Evolutionary conservation across 1,139 yeast genomes (phyloP).

Genomic region (Blastobotrys illinoisensis): DNA sequence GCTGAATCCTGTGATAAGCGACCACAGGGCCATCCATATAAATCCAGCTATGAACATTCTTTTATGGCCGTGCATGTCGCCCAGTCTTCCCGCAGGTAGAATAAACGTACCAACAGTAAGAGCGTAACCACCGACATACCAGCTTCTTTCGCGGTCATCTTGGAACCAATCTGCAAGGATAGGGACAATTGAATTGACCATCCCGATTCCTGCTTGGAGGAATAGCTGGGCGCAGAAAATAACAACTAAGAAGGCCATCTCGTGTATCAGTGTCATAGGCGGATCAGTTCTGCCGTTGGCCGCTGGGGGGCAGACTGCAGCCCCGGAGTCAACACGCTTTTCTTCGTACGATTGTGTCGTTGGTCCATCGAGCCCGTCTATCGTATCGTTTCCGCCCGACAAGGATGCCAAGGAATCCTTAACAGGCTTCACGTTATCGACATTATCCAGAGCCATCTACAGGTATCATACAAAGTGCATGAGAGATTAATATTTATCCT

Average conservation of each 20-base stretch:
- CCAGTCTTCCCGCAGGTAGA: constrained; percentile 53
- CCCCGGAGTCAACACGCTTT: constrained; percentile 7
- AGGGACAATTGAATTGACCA: constrained; percentile 39
- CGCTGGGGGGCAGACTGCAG: background rate
- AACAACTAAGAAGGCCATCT: constrained; percentile 28
- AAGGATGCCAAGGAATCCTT: background rate
- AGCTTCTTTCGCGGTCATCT: constrained; percentile 41
- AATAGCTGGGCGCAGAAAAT: constrained; percentile 43
- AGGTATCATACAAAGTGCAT: background rate
- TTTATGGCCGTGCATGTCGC: constrained; percentile 60
- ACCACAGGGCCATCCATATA: constrained; percentile 43
- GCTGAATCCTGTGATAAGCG: constrained; percentile 47
- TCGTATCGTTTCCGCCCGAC: background rate
- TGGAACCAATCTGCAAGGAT: constrained; percentile 39
- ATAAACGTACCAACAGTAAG: constrained; percentile 60
- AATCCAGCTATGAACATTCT: constrained; percentile 44
- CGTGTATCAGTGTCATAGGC: constrained; percentile 7
- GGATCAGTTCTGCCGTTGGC: background rate
- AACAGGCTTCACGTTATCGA: background rate
- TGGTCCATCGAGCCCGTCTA: background rate
- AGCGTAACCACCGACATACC: constrained; percentile 57
- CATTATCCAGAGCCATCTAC: background rate
- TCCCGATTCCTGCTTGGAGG: constrained; percentile 49
- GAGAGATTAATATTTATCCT: constrained; percentile 16
- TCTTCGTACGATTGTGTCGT: background rate